Evolutionary conservation across 495 filamentous ascomycete species (phyloP).

Genomic region (Glarea lozoyensis): DNA sequence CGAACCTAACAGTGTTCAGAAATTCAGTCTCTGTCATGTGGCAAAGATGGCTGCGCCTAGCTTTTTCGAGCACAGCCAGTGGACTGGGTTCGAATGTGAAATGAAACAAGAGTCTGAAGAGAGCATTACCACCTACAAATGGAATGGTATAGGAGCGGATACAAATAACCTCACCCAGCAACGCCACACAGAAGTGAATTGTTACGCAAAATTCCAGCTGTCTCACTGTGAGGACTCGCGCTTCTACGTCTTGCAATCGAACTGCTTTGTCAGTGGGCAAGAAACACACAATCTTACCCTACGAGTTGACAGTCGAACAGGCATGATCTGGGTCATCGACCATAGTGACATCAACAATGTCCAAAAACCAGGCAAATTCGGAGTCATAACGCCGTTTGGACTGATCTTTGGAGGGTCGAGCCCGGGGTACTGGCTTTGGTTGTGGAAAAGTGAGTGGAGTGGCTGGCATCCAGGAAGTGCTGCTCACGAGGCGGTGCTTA

Average conservation of each 20-base stretch:
- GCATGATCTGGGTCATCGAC: background rate
- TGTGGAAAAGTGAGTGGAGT: conserved; percentile 4
- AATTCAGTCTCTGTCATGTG: conserved; percentile 1
- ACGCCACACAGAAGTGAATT: background rate
- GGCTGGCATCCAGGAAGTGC: too few species aligned
- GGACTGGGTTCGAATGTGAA: background rate
- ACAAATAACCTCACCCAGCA: background rate
- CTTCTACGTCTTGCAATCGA: background rate
- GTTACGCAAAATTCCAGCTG: background rate
- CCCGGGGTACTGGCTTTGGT: background rate
- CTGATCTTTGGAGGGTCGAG: background rate
- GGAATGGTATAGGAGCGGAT: background rate
- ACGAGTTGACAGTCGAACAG: background rate
- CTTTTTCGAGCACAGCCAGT: background rate
- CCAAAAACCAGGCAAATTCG: background rate
- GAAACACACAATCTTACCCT: background rate
- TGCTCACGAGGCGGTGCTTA: too few species aligned
- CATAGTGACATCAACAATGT: background rate
- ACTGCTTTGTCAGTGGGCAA: background rate
- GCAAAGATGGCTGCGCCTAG: background rate
- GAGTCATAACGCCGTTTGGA: conserved; percentile 1
- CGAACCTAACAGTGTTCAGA: background rate
- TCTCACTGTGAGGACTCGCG: background rate
- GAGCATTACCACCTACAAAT: background rate
- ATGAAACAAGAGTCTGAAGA: background rate